phyloP scores from a whole-genome alignment of 1,284 basidiomycete species.

The Rhizopogon parksii region DNA sequence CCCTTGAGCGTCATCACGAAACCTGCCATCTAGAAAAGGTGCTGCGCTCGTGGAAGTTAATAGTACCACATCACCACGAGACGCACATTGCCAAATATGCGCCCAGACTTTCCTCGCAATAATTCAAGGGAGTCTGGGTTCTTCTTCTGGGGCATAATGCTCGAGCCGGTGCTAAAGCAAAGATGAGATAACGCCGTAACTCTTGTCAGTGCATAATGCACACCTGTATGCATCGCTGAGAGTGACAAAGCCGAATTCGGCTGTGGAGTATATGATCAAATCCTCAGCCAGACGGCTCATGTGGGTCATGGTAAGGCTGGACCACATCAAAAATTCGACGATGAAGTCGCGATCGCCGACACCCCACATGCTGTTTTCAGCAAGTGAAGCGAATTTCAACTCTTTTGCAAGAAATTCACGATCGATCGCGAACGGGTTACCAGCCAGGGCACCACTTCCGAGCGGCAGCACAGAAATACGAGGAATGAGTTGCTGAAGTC shows the following conservation, averaged over 20 bases:
- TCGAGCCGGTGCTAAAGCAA: conserved; percentile 80
- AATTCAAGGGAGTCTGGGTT: conserved; percentile 97
- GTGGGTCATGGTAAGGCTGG: conserved; percentile 87
- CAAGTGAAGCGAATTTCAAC: conserved; percentile 77
- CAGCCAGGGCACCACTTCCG: conserved; percentile 91
- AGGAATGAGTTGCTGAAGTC: conserved; percentile 78
- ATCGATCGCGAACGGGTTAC: conserved; percentile 91
- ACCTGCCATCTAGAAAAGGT: conserved; percentile 74
- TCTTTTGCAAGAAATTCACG: conserved; percentile 83
- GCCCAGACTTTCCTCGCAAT: conserved; percentile 90
- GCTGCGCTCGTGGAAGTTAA: conserved; percentile 2
- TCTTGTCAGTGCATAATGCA: conserved; percentile 8
- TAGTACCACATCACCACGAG: not conserved
- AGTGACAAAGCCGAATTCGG: conserved; percentile 93
- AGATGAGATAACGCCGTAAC: conserved; percentile 3
- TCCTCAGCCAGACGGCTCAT: conserved; percentile 94
- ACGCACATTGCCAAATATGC: conserved; percentile 85
- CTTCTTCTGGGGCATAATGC: conserved; percentile 99
- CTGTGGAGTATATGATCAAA: conserved; percentile 92
- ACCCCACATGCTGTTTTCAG: conserved; percentile 92
- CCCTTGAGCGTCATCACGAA: conserved; percentile 98
- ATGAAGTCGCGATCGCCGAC: conserved; percentile 97
- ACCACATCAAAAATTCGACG: conserved; percentile 96
- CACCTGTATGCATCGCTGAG: conserved; percentile 95
- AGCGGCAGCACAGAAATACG: conserved; percentile 91